Base-by-base conservation (phyloP, 2,329 filamentous ascomycete species). In the Paramyrothecium roridum region DNA sequence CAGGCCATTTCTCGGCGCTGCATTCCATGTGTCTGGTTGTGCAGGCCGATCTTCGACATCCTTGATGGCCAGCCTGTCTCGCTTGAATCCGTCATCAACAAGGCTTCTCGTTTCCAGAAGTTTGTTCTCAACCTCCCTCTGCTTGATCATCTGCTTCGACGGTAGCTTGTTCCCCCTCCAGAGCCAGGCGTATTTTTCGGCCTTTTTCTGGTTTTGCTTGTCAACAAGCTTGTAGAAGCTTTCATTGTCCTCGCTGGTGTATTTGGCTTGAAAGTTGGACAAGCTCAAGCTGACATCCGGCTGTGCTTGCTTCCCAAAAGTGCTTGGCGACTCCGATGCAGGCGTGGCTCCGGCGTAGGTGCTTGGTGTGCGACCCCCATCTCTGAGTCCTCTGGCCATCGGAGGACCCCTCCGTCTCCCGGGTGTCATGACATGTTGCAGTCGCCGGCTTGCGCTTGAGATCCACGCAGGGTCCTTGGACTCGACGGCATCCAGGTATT, bases 221-320 rank as follows among this genome's bases (percentile, higher is more conserved):
- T 99, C 95, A 26, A 98, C 78, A 2, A 99, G 80, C 63, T 88
- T 89, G 72, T 96, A 96, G 76, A 99, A 98, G 63, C 90, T 96
- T 69, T 97, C 95, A 67, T 98, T 98, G 70, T 99, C 95, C 72
- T 99, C 95, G 66, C 91, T 96, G 1, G 93, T 99, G 74, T 97
- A 98, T 62, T 90, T 93, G 3, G 89, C 83, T 68, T 99, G 95
- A 65, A 97, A 99, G 1, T 87, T 84, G 53, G 87, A 85, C 2
- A 99, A 80, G 57, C 88, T 92, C 78, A 98, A 85, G 63, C 87
- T 88, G 46, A 87, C 85, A 68, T 96, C 87, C 56, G 76, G 75
- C 53, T 74, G 76, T 52, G 73, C 70, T 19, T 70, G 67, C 17
- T 69, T 65, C 4, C 37, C 37, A 19, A 19, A 17, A 21, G 66